Evolutionary conservation across 306 rosid species (phyloP), one percentile per base, ranked within the genome.

Genomic region (Fagus crenata): DNA sequence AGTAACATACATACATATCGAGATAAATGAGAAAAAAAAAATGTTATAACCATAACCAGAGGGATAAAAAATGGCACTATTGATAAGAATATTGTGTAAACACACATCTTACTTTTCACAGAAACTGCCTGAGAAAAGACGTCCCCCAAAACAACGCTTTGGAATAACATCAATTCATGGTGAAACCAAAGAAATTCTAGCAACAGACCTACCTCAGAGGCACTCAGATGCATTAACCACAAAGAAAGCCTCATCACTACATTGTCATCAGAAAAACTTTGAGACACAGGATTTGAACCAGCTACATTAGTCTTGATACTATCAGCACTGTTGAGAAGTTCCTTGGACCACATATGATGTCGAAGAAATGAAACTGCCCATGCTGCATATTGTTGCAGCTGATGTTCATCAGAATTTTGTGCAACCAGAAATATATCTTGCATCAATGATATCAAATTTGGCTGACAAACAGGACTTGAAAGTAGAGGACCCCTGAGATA

Each of bases 361-460:
- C 89, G 86, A 69, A 95, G 96, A 84, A 92, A 88, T 49, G 92
- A 81, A 28, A 89, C 91, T 14, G 86, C 88, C 98, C 98, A 95
- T 69, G 97, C 87, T 75, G 97, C 96, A 90, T 84, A 84, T 67
- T 92, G 96, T 77, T 87, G 95, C 71, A 90, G 84, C 75, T 90
- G 87, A 80, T 77, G 91, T 80, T 83, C 90, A 86, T 90, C 89
- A 75, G 97, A 87, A 81, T 85, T 89, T 83, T 92, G 95, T 8
- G 98, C 97, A 79, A 95, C 90, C 41, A 92, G 97, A 90, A 89
- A 95, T 82, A 95, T 79, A 77, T 95, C 98, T 85, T 95, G 98
- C 86, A 90, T 85, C 87, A 89, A 78, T 8, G 93, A 82, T 75
- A 91, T 89, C 86, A 95, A 84, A 82, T 84, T 79, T 69, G 88